Evolutionary conservation across 352 stramenopile genomes (phyloP).

Genomic region (Peronospora destructor): DNA sequence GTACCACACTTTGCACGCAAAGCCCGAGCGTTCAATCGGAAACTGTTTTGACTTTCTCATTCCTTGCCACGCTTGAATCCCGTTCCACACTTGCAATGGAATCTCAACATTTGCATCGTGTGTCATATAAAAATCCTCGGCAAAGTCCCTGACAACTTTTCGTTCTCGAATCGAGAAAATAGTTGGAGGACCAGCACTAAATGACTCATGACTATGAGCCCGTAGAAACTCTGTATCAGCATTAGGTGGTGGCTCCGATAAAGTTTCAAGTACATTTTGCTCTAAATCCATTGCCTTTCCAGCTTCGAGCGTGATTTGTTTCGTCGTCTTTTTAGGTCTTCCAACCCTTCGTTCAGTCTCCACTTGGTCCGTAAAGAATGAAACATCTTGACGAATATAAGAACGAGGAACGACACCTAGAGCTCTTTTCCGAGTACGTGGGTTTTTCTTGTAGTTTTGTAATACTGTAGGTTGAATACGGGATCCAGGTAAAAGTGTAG

Average conservation of each 20-base stretch:
- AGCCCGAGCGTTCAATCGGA: slow-evolving; percentile 51
- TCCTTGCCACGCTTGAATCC: slow-evolving; percentile 29
- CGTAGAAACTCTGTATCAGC: slow-evolving; percentile 45
- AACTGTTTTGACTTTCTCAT: slow-evolving; percentile 21
- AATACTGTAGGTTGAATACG: not conserved
- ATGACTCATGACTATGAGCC: slow-evolving; percentile 50
- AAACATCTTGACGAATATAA: slow-evolving; percentile 48
- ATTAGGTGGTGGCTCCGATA: slow-evolving; percentile 44
- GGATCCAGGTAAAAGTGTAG: slow-evolving; percentile 19
- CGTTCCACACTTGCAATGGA: slow-evolving; percentile 47
- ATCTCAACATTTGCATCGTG: slow-evolving; percentile 14
- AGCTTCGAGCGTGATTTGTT: slow-evolving; percentile 9
- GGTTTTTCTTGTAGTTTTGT: slow-evolving; percentile 23
- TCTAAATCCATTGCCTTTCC: slow-evolving; percentile 3
- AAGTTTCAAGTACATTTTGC: not conserved
- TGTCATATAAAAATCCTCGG: slow-evolving; percentile 24
- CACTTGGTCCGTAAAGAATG: slow-evolving; percentile 55
- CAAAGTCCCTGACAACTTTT: slow-evolving; percentile 46
- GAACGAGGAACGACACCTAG: slow-evolving; percentile 37
- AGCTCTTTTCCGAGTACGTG: slow-evolving; percentile 2
- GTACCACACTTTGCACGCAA: slow-evolving; percentile 69
- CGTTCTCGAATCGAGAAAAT: slow-evolving; percentile 60
- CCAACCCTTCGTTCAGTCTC: slow-evolving; percentile 15
- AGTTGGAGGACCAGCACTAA: slow-evolving; percentile 36
- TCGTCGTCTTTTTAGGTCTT: slow-evolving; percentile 32